Conservation (phyloP, 2,329 filamentous ascomycete genomes). For the Plenodomus tracheiphilus region DNA sequence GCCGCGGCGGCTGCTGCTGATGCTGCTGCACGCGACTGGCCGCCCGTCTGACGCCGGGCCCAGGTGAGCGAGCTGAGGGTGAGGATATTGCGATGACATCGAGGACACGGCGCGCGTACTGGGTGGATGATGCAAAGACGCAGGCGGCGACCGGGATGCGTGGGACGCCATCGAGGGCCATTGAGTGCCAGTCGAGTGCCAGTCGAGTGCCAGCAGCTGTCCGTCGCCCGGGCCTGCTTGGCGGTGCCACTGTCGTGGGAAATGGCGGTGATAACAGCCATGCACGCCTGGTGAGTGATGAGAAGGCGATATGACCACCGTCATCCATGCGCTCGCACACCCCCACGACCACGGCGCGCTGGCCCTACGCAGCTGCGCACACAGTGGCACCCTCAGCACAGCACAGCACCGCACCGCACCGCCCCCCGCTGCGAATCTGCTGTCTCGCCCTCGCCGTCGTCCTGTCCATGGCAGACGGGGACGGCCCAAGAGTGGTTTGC, state of each 20-base stretch:
- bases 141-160: conserved; percentile 17
- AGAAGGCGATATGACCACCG: conserved; percentile 39
- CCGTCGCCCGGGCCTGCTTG: conserved; percentile 28
- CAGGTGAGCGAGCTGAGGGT: too few relatives aligned
- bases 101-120: conserved; percentile 20
- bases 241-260: conserved; percentile 34
- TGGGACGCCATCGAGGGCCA: conserved; percentile 2
- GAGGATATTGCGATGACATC: conserved; percentile 33
- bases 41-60: too few relatives aligned
- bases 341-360: conserved; percentile 23
- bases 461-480: too few relatives aligned
- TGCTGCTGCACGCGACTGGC: too few relatives aligned
- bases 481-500: conserved; percentile 10
- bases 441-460: conserved; percentile 11
- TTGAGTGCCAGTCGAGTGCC: background rate
- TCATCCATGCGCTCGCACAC: conserved; percentile 12
- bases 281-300: conserved; percentile 26
- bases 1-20: too few relatives aligned
- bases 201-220: background rate
- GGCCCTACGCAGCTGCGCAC: conserved; percentile 3
- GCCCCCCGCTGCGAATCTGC: background rate
- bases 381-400: conserved; percentile 3
- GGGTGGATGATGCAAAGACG: conserved; percentile 26
- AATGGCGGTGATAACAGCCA: conserved; percentile 36
- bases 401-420: background rate